These are phyloP conservation scores for Martensiomyces pterosporus DNA, from an alignment of 192 early-diverging fungal genomes.

Conservation along the genomic window DNA sequence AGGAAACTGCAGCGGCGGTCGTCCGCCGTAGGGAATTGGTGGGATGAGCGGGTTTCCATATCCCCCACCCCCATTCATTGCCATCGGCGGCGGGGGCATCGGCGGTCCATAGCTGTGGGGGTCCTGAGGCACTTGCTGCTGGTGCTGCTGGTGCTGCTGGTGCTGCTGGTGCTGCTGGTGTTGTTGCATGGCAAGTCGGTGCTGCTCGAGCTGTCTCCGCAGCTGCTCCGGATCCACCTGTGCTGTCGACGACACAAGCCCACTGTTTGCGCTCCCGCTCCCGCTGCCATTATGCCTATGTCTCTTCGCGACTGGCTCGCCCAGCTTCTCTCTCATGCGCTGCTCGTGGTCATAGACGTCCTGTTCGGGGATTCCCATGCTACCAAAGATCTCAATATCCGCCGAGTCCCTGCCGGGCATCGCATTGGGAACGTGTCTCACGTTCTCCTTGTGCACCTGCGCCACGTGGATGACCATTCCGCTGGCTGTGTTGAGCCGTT, in stretches of 20 bases:
- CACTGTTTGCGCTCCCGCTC: slow-evolving; percentile 42
- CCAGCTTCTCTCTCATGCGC: slow-evolving; percentile 44
- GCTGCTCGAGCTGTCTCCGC: slow-evolving; percentile 47
- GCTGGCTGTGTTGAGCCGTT: slow-evolving; percentile 82
- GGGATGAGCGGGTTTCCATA: slow-evolving; percentile 12
- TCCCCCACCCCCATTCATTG: too few relatives aligned
- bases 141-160: too few relatives aligned
- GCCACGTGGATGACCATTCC: slow-evolving; percentile 86
- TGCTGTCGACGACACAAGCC: slow-evolving; percentile 17
- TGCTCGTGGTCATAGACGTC: slow-evolving; percentile 69
- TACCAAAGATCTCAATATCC: slow-evolving; percentile 95
- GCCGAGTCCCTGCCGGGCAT: slow-evolving; percentile 75
- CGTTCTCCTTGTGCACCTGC: slow-evolving; percentile 91
- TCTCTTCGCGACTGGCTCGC: slow-evolving; percentile 46
- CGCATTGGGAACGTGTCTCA: slow-evolving; percentile 75
- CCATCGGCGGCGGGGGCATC: slow-evolving; percentile 16
- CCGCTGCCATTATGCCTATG: slow-evolving; percentile 31
- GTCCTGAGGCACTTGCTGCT: too few relatives aligned
- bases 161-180: slow-evolving; percentile 36
- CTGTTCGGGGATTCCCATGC: slow-evolving; percentile 82
- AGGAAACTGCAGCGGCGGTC: slow-evolving; percentile 7
- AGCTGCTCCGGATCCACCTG: slow-evolving; percentile 43
- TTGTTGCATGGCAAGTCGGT: slow-evolving; percentile 47
- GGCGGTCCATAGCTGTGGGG: neutral
- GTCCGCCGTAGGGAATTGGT: too few relatives aligned